Percentiles rank a stretch among this genome's conserved stretches.
These are phyloP conservation scores for Westerdykella aurantiaca DNA, from an alignment of 2,329 filamentous ascomycete species.

Conservation along the genomic window DNA sequence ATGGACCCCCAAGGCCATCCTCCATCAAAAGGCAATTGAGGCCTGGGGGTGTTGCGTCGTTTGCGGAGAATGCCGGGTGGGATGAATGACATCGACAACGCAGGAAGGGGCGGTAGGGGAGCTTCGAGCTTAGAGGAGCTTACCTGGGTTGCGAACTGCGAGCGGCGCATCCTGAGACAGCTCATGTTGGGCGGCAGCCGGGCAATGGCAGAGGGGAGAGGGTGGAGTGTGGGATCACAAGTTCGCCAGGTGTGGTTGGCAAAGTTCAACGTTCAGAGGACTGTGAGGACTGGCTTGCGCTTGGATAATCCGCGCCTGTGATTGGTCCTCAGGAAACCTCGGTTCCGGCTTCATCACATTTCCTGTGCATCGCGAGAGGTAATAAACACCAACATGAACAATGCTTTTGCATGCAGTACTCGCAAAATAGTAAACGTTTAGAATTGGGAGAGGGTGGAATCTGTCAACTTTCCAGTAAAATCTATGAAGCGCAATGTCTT, in stretches of 20 bases:
- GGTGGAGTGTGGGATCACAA: slow-evolving; percentile 2
- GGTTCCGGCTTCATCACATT: neutral
- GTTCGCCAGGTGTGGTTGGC: slow-evolving; percentile 16
- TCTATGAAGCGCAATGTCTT: too few relatives aligned
- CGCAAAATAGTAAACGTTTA: too few relatives aligned
- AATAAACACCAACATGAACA: neutral
- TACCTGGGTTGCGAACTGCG: slow-evolving; percentile 37
- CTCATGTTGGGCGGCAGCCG: slow-evolving; percentile 32
- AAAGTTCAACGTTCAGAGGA: neutral
- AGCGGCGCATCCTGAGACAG: slow-evolving; percentile 37
- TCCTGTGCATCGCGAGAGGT: neutral
- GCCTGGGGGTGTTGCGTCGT: slow-evolving; percentile 13
- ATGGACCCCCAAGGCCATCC: too few relatives aligned
- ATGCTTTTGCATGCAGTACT: too few relatives aligned
- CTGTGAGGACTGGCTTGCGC: neutral
- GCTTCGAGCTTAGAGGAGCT: slow-evolving; percentile 8
- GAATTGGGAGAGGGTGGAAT: too few relatives aligned
- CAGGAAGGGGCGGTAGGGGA: neutral
- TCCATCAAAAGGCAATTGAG: too few relatives aligned
- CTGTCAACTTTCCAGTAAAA: too few relatives aligned
- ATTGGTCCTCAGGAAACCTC: slow-evolving; percentile 3
- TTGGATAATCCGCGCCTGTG: slow-evolving; percentile 1
- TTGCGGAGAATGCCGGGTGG: slow-evolving; percentile 20
- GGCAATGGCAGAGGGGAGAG: slow-evolving; percentile 22
- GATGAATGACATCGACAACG: slow-evolving; percentile 9